Evolutionary conservation across 2,329 filamentous ascomycete species (phyloP).

Genomic region (Aplosporella prunicola): DNA sequence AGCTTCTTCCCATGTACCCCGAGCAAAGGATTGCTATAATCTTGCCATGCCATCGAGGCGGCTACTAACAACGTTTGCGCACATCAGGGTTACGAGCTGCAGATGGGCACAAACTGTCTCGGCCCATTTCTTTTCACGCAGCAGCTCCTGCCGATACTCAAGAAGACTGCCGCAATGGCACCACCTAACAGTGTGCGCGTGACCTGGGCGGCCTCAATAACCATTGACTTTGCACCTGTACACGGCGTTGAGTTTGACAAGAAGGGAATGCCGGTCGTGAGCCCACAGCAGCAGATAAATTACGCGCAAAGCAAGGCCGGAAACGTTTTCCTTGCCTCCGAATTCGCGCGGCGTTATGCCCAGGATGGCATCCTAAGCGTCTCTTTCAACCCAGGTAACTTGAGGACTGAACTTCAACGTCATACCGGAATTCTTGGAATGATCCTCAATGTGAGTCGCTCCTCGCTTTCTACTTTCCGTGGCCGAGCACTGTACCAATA

Average conservation of each 20-base stretch:
- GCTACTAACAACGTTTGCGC: too few relatives aligned
- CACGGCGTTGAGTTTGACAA: constrained; percentile 12
- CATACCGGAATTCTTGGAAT: constrained; percentile 12
- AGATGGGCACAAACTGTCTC: constrained; percentile 33
- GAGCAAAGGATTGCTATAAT: too few relatives aligned
- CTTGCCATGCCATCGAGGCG: too few relatives aligned
- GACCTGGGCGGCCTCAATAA: constrained; percentile 22
- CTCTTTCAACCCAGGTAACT: constrained; percentile 33
- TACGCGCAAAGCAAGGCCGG: constrained; percentile 21
- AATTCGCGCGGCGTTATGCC: constrained; percentile 15
- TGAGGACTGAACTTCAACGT: constrained; percentile 29
- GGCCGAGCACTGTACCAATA: background rate
- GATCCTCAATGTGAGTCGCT: constrained; percentile 5
- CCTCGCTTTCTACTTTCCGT: background rate
- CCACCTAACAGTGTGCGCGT: constrained; percentile 25
- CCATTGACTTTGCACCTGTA: constrained; percentile 12
- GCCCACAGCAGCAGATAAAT: constrained; percentile 8
- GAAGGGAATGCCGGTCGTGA: constrained; percentile 1
- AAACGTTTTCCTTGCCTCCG: constrained; percentile 20
- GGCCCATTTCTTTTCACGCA: constrained; percentile 33
- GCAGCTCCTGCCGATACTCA: constrained; percentile 27
- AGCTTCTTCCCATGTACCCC: background rate
- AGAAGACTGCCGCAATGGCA: constrained; percentile 20
- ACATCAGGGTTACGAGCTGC: constrained; percentile 20
- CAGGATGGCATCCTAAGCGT: constrained; percentile 17